A percentile compares a stretch with the other conserved stretches of the same genome.
phyloP scores from a whole-genome alignment of 495 filamentous ascomycete genomes.

The Xylaria palmicola region DNA sequence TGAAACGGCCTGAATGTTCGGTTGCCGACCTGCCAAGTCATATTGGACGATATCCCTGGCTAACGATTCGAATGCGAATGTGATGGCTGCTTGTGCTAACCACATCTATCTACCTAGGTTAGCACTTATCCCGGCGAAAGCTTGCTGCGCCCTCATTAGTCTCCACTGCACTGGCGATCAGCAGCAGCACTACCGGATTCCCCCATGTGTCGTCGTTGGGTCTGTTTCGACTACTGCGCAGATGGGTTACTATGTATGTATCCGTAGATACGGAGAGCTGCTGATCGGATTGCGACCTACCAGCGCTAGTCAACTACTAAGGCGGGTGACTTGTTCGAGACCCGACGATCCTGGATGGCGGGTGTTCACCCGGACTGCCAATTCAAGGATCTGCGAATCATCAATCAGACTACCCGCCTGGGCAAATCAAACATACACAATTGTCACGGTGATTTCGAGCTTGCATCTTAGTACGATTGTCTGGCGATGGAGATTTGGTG shows the following conservation, averaged over 20 bases:
- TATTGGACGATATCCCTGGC: too few relatives aligned
- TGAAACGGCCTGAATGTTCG: neutral
- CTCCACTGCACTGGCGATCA: slow-evolving; percentile 1
- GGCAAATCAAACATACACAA: too few relatives aligned
- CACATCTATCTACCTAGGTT: too few relatives aligned
- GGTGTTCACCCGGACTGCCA: neutral
- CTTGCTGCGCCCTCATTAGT: too few relatives aligned
- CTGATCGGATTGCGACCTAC: neutral
- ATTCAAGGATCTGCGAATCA: neutral
- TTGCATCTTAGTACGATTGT: neutral
- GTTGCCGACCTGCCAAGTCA: too few relatives aligned
- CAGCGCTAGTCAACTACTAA: too few relatives aligned
- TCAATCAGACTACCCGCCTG: neutral
- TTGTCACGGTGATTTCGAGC: neutral
- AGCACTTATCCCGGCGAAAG: too few relatives aligned
- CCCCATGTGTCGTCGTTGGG: neutral
- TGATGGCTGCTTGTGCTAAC: neutral
- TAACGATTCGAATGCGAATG: too few relatives aligned
- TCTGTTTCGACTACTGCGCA: neutral
- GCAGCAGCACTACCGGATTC: neutral
- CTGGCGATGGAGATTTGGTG: too few relatives aligned
- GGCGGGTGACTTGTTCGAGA: too few relatives aligned
- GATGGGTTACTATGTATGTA: too few relatives aligned
- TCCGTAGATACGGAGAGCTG: neutral
- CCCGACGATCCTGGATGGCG: neutral